Conservation (phyloP, 129 eudicot genomes). For the Deinandra increscens region DNA sequence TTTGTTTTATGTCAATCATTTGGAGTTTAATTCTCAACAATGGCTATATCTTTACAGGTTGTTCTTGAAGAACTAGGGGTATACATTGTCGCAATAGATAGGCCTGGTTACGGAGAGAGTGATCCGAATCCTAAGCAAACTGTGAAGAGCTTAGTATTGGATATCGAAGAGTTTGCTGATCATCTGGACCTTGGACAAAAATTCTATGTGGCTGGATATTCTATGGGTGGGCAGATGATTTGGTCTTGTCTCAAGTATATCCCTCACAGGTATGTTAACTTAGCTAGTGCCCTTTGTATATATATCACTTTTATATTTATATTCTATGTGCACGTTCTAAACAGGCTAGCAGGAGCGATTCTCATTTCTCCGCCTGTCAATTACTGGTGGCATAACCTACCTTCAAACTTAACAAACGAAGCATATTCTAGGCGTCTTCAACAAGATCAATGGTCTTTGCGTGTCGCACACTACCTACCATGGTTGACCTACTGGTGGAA, state of each 20-base stretch:
- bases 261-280: constrained; percentile 64
- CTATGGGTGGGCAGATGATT: constrained; percentile 59
- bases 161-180: constrained; percentile 75
- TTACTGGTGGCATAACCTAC: constrained; percentile 71
- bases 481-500: constrained; percentile 86
- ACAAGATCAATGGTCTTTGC: constrained; percentile 62
- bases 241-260: constrained; percentile 80
- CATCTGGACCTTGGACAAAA: constrained; percentile 59
- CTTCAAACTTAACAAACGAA: constrained; percentile 46
- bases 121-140: constrained; percentile 63
- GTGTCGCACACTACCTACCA: constrained; percentile 58
- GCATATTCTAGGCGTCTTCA: constrained; percentile 42
- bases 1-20: neutral
- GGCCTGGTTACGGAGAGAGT: constrained; percentile 91
- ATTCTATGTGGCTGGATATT: constrained; percentile 58
- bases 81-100: constrained; percentile 61
- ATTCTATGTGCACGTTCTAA: neutral
- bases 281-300: no score
- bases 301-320: neutral
- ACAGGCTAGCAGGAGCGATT: constrained; percentile 69
- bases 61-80: constrained; percentile 51
- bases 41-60: constrained; percentile 33
- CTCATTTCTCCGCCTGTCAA: constrained; percentile 61
- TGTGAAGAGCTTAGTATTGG: constrained; percentile 49
- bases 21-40: neutral